Base-by-base conservation (phyloP, 208 protist genomes). In the Leishmania arabica region DNA sequence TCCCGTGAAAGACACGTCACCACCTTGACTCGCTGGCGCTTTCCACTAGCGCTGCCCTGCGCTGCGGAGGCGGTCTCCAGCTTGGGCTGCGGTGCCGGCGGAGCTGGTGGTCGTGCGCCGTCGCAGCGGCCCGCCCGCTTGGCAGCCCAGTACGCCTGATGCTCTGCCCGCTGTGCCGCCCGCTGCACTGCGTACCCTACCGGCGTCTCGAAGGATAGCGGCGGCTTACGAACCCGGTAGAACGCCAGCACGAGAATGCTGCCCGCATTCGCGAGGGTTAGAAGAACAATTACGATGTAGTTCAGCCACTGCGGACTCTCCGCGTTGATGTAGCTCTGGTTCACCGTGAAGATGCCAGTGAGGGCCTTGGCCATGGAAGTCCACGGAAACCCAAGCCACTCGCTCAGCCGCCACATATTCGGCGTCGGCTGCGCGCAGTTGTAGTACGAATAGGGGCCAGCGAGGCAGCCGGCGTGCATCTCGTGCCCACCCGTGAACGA, bases 1-100 rank as follows among this genome's bases (percentile, higher is more conserved):
- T 91, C 89, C 7, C 77, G 78, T 27, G 86, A 88, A 47, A 95
- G 68, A 54, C 80, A 87, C 27, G 89, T 91, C 42, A 88, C 84
- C 3, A 80, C 78, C 58, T 85, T 86, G 24, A 49, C 69, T 6
- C 72, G 80, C 47, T 58, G 24, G 8, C 17, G 21, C 45, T 2
- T n/a, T 27, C 8, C 42, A 19, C 37, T 13, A 19, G 3, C 45
- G 68, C 68, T n/a, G 9, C 34, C 37, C 47, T 31, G 47, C 24
- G 42, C 45, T 13, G 11, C 0, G 17, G 42, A 54, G 47, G 27
- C 47, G 70, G 47, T 7, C 65, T 54, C 19, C 11, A 3, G 13
- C 24, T 11, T 24, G 34, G 31, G 31, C 49, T 34, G 24, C 47
- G 24, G 27, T 31, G 56, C 56, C 19, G 31, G 31, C n/a, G 60